phyloP scores from a whole-genome alignment of 176 grass and related monocot species.

The Hordeum marinum region DNA sequence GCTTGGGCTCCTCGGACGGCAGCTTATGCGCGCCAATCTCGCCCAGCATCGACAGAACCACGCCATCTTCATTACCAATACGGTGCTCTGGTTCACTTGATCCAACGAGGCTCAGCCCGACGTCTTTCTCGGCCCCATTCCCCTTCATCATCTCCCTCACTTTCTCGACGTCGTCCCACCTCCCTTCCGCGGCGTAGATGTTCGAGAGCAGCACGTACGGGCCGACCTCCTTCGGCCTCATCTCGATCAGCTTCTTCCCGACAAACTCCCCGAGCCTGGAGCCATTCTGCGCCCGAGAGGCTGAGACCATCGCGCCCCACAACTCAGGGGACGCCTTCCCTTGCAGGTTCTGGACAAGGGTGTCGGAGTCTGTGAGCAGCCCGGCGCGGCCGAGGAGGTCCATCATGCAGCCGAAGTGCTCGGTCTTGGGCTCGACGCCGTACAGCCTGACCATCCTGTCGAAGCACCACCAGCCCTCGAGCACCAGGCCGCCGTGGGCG shows the following conservation, averaged over 20 bases:
- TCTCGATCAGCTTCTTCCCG: slow-evolving; percentile 54
- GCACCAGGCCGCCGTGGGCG: slow-evolving; percentile 55
- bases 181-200: slow-evolving; percentile 46
- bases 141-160: slow-evolving; percentile 54
- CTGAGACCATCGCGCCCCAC: slow-evolving; percentile 45
- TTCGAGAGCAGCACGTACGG: slow-evolving; percentile 54
- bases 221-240: slow-evolving; percentile 42
- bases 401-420: slow-evolving; percentile 76
- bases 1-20: background rate
- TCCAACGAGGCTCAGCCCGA: slow-evolving; percentile 30
- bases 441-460: slow-evolving; percentile 54
- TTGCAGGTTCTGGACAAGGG: slow-evolving; percentile 19
- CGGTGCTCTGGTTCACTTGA: background rate
- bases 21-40: slow-evolving; percentile 35
- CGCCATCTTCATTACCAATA: background rate
- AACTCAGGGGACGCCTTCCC: slow-evolving; percentile 23
- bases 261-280: slow-evolving; percentile 57
- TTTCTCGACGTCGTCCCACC: slow-evolving; percentile 61
- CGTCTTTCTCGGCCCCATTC: slow-evolving; percentile 25
- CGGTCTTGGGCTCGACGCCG: slow-evolving; percentile 35
- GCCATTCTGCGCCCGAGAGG: slow-evolving; percentile 31
- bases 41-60: slow-evolving; percentile 20
- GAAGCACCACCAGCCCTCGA: slow-evolving; percentile 73
- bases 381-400: slow-evolving; percentile 63
- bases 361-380: slow-evolving; percentile 28